phyloP scores from a whole-genome alignment of 1,139 yeast species.

The Yamadazyma epiphylla region DNA sequence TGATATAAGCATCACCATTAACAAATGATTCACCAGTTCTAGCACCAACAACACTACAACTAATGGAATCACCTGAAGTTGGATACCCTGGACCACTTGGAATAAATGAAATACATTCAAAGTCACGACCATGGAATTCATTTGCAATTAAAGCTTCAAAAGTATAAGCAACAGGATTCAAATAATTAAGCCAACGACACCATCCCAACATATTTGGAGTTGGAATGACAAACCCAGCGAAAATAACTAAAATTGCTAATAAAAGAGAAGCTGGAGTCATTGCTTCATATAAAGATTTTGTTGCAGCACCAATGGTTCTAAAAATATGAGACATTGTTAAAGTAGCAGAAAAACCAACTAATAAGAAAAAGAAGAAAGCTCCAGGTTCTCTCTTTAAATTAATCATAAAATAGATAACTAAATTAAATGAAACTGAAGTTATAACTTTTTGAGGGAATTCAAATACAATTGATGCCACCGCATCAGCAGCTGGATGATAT shows the following conservation, averaged over 20 bases:
- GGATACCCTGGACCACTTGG: slow-evolving; percentile 50
- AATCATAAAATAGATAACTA: slow-evolving; percentile 55
- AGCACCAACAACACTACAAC: slow-evolving; percentile 67
- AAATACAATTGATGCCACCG: slow-evolving; percentile 51
- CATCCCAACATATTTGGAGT: slow-evolving; percentile 54
- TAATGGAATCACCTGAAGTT: slow-evolving; percentile 24
- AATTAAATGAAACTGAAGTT: slow-evolving; percentile 38
- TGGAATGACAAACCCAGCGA: slow-evolving; percentile 56
- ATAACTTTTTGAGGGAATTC: slow-evolving; percentile 53
- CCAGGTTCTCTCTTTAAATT: slow-evolving; percentile 52
- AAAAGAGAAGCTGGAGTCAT: slow-evolving; percentile 56
- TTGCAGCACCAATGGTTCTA: slow-evolving; percentile 52
- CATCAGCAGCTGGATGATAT: slow-evolving; percentile 62
- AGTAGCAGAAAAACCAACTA: slow-evolving; percentile 37
- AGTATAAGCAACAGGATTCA: slow-evolving; percentile 52
- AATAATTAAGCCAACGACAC: slow-evolving; percentile 56
- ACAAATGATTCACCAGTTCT: slow-evolving; percentile 51
- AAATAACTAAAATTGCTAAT: slow-evolving; percentile 48
- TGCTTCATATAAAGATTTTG: slow-evolving; percentile 51
- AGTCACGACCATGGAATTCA: slow-evolving; percentile 46
- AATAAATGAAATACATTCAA: slow-evolving; percentile 44
- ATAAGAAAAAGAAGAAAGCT: slow-evolving; percentile 49
- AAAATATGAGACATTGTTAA: slow-evolving; percentile 53
- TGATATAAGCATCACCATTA: slow-evolving; percentile 54
- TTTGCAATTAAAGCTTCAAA: slow-evolving; percentile 52